Conservation (phyloP, 495 filamentous ascomycete species). For the Penicillium coffeae region DNA sequence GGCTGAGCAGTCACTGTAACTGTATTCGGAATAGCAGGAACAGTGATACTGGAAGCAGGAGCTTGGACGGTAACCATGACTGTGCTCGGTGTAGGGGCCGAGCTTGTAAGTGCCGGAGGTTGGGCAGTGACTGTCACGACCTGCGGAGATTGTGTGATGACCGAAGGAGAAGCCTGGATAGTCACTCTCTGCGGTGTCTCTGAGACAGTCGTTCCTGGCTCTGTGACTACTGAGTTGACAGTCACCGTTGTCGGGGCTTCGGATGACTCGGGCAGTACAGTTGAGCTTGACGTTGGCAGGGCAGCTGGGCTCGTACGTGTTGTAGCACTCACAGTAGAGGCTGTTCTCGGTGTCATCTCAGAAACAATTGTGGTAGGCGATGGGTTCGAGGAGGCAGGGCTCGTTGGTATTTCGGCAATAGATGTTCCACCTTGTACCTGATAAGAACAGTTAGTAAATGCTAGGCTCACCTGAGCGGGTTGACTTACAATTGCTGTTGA, state of each 20-base stretch:
- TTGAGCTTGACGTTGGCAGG: too few species aligned
- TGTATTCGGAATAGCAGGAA: conserved; percentile 1
- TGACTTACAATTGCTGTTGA: too few species aligned
- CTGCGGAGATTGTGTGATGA: background rate
- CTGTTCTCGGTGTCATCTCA: too few species aligned
- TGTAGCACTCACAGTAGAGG: too few species aligned
- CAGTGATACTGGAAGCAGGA: background rate
- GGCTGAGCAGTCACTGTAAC: background rate
- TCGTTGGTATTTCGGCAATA: too few species aligned
- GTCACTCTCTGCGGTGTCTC: background rate
- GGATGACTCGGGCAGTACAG: background rate
- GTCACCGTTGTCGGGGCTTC: background rate
- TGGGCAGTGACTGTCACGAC: background rate
- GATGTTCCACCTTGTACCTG: too few species aligned
- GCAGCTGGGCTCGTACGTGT: background rate
- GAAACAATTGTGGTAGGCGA: too few species aligned
- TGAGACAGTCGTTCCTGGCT: background rate
- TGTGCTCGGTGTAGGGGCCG: background rate
- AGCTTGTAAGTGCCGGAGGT: background rate
- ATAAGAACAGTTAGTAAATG: too few species aligned
- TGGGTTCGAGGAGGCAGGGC: too few species aligned
- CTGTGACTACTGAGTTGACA: background rate
- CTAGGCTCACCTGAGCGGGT: too few species aligned
- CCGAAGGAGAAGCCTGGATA: background rate
- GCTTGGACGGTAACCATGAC: background rate